Base-by-base conservation (phyloP, 371 early-diverging fungal genomes). In the Parasitella parasitica region DNA sequence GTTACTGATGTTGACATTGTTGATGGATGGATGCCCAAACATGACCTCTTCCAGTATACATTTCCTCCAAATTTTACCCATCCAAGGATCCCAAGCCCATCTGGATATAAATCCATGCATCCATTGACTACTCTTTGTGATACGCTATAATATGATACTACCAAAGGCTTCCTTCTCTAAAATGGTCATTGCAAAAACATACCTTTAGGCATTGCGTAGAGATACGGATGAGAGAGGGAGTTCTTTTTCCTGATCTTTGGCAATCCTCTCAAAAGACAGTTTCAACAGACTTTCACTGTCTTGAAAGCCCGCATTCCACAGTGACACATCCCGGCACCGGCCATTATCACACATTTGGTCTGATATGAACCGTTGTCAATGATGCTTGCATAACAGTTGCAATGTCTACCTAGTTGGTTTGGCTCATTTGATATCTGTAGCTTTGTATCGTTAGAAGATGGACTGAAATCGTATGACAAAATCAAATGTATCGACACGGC, bases 171-270 rank as follows among this genome's bases (percentile, higher is more conserved):
- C 18, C 32, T 35, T 22, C 16, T 22, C 22, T 48, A 8, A 11
- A 56, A 37, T 32, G 32, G 18, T 39, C 18, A 48, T 28, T 30
- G 16, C 15, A 4, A 41, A 7, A n/a, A 32, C 41, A 26, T 22
- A 62, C 63, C 63, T 54, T 62, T 62, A 56, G 63, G 63, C 63
- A 62, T 62, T 62, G 41, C 48, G 54, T 48, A 54, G 56, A 56
- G 41, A 62, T 62, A 55, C 30, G 36, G 63, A 54, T 50, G 55
- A 61, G 55, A 62, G 63, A 62, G 63, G 49, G 36, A 38, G 62
- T 35, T 54, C 55, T 54, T 50, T n/a, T 28, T 46, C n/a, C 22
- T 22, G 46, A 9, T 43, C 18, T 43, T 43, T 22, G 43, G 8
- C 43, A 43, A 43, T 46, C 46, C 24, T 24, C 46, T 46, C 46